These are phyloP conservation scores for Dactylellina drechsleri DNA, from an alignment of 2,329 filamentous ascomycete genomes.

Conservation along the genomic window DNA sequence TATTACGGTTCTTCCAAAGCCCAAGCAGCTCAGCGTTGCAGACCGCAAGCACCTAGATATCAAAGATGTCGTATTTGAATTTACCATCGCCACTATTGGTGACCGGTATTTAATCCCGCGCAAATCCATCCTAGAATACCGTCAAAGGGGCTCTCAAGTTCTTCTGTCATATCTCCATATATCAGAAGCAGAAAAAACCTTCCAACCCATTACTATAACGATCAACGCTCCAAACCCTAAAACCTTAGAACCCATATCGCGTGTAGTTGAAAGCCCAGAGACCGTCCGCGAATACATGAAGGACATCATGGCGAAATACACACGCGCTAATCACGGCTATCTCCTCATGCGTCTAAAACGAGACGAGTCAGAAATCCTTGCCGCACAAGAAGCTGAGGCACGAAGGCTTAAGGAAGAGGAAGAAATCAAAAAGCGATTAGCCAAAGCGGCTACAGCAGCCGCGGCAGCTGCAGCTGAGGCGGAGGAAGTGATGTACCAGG, in stretches of 20 bases:
- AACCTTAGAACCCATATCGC: slow-evolving; percentile 70
- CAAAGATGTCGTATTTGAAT: slow-evolving; percentile 75
- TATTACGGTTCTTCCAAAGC: slow-evolving; percentile 50
- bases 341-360: slow-evolving; percentile 74
- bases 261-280: slow-evolving; percentile 72
- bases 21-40: slow-evolving; percentile 59
- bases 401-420: slow-evolving; percentile 48
- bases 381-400: slow-evolving; percentile 50
- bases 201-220: slow-evolving; percentile 75
- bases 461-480: slow-evolving; percentile 33
- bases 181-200: slow-evolving; percentile 73
- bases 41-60: slow-evolving; percentile 68
- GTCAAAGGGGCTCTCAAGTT: slow-evolving; percentile 68
- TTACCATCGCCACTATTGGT: slow-evolving; percentile 67
- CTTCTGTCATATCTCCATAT: slow-evolving; percentile 79
- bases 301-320: slow-evolving; percentile 75
- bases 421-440: slow-evolving; percentile 50
- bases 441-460: slow-evolving; percentile 49
- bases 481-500: slow-evolving; percentile 46
- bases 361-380: slow-evolving; percentile 56
- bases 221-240: slow-evolving; percentile 68
- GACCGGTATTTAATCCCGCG: slow-evolving; percentile 83
- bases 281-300: slow-evolving; percentile 76
- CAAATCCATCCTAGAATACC: slow-evolving; percentile 78
- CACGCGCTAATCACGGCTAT: slow-evolving; percentile 73